Evolutionary conservation across 2,329 filamentous ascomycete species (phyloP).

Genomic region (Neocatenulostroma microsporum): DNA sequence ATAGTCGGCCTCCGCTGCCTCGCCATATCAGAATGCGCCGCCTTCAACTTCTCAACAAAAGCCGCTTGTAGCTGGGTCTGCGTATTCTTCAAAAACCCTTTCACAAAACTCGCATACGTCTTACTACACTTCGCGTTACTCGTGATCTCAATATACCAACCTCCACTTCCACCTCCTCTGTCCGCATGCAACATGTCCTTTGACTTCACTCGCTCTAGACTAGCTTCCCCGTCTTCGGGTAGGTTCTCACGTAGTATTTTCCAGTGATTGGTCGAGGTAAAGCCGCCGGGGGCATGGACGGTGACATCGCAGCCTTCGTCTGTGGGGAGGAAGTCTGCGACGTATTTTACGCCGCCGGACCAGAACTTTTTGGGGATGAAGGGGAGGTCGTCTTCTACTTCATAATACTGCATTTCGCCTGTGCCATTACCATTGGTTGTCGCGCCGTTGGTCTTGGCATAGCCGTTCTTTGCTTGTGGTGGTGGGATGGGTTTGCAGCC

Average conservation of each 20-base stretch:
- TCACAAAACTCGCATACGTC: slow-evolving; percentile 28
- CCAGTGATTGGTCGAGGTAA: slow-evolving; percentile 28
- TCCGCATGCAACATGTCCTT: slow-evolving; percentile 21
- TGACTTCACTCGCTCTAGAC: slow-evolving; percentile 10
- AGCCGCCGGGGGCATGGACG: slow-evolving; percentile 28
- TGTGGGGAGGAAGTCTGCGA: slow-evolving; percentile 22
- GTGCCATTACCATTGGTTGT: slow-evolving; percentile 8
- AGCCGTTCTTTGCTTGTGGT: slow-evolving; percentile 14
- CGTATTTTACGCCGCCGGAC: slow-evolving; percentile 27
- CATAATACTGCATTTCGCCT: slow-evolving; percentile 19
- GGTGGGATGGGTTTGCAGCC: slow-evolving; percentile 20
- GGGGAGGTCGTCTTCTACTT: slow-evolving; percentile 29
- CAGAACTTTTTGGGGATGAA: slow-evolving; percentile 30
- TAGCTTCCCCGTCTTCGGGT: slow-evolving; percentile 11
- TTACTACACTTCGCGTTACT: slow-evolving; percentile 26
- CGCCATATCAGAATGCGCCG: slow-evolving; percentile 7
- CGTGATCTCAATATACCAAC: slow-evolving; percentile 27
- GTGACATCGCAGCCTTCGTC: slow-evolving; percentile 29
- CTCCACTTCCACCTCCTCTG: slow-evolving; percentile 10
- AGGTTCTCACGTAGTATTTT: slow-evolving; percentile 21
- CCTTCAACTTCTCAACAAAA: slow-evolving; percentile 25
- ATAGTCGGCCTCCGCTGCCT: slow-evolving; percentile 15
- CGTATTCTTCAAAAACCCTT: slow-evolving; percentile 27
- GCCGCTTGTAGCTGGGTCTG: slow-evolving; percentile 24
- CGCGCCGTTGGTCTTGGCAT: slow-evolving; percentile 6